phyloP scores from a whole-genome alignment of 2,329 filamentous ascomycete species.

The Diaporthe citri region DNA sequence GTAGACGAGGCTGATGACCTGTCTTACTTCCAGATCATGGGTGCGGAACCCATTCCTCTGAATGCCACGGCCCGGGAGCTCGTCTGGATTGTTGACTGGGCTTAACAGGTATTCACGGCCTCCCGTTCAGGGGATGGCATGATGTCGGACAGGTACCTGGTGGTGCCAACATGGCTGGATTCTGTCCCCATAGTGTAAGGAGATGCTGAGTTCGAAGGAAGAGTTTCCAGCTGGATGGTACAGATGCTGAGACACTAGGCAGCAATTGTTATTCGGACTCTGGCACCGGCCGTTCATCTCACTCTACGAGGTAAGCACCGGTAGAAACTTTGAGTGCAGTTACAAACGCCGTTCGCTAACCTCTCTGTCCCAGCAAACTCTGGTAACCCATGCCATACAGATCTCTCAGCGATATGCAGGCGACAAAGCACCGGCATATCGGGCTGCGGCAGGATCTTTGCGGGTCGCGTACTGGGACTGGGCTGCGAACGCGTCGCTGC shows the following conservation, averaged over 20 bases:
- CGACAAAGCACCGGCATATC: slow-evolving; percentile 53
- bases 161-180: slow-evolving; percentile 52
- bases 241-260: not conserved
- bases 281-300: slow-evolving; percentile 70
- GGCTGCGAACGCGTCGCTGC: slow-evolving; percentile 58
- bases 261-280: slow-evolving; percentile 63
- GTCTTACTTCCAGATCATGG: slow-evolving; percentile 65
- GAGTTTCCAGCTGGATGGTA: not conserved
- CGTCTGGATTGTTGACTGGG: slow-evolving; percentile 30
- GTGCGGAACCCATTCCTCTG: slow-evolving; percentile 47
- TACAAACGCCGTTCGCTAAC: slow-evolving; percentile 34
- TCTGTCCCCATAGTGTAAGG: slow-evolving; percentile 62
- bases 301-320: slow-evolving; percentile 63
- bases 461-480: slow-evolving; percentile 69
- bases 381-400: slow-evolving; percentile 59
- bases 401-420: slow-evolving; percentile 60
- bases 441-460: slow-evolving; percentile 59
- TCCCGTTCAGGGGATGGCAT: slow-evolving; percentile 52
- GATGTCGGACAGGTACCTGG: slow-evolving; percentile 49
- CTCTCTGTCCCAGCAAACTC: slow-evolving; percentile 58
- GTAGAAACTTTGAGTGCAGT: not conserved
- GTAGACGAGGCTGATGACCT: slow-evolving; percentile 54
- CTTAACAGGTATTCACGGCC: slow-evolving; percentile 49
- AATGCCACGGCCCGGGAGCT: not conserved
- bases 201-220: not conserved